Evolutionary conservation across 768 basidiomycete genomes (phyloP), one percentile per base, ranked within the genome.

Genomic region (Paxillus ammoniavirescens): DNA sequence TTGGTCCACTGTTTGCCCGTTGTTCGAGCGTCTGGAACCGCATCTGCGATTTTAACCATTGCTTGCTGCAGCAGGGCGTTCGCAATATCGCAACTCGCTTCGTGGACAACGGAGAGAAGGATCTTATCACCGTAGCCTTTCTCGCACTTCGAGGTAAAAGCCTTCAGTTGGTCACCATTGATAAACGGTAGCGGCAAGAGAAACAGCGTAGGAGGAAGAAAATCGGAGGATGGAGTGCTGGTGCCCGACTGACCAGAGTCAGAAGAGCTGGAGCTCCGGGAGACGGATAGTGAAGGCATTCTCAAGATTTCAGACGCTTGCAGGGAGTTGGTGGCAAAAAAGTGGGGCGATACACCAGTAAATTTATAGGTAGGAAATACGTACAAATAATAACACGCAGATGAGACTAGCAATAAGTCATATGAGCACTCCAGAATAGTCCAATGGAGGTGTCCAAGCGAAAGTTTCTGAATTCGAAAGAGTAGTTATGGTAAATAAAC

Each of bases 81-180:
- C 21, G 17, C 3, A 15, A 66, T 47, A 42, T 57, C 55, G 10
- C 30, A 28, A 4, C 41, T 40, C 28, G 35, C n/a, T 4, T 49
- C 18, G 8, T 69, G 68, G 0, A 59, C 54, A 17, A 71, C 54
- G 1, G 36, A 55, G 36, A 71, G 49, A 8, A 69, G 30, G 12
- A 71, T 49, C 40, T 55, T 65, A 46, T 68, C 65, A 3, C 55
- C 67, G 37, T 61, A 59, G n/a, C 69, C 67, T 31, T 58, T 69
- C 10, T 64, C 61, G 26, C 71, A 60, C 38, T 52, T 61, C 7
- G 57, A 56, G 2, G 55, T 43, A 12, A 69, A 65, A 1, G 46
- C 17, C 23, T 46, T 50, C 42, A 71, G 54, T 9, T 49, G 53
- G 14, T 8, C n/a, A 14, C 9, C 8, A 1, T 56, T 46, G 36